A percentile compares a stretch with the other conserved stretches of the same genome.
phyloP scores from a whole-genome alignment of 352 stramenopile genomes.

The Phytophthora ramorum region DNA sequence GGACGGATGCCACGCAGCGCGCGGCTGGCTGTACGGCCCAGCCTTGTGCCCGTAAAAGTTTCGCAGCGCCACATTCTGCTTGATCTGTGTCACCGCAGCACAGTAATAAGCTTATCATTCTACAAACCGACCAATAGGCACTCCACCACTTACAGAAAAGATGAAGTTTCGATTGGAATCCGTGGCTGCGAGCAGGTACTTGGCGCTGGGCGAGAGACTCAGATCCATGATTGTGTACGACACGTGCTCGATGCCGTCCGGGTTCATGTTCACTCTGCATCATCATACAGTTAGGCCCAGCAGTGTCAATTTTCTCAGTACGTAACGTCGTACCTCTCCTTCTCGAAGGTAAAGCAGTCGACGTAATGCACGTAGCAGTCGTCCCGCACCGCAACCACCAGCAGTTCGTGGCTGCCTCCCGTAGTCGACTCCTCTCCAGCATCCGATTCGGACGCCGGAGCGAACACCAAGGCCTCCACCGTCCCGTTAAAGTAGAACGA shows the following conservation, averaged over 20 bases:
- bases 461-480: constrained; percentile 70
- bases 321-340: constrained; percentile 59
- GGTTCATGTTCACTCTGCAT: constrained; percentile 86
- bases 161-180: constrained; percentile 87
- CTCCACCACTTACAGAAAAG: constrained; percentile 52
- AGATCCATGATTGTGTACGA: constrained; percentile 91
- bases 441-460: constrained; percentile 31
- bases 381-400: constrained; percentile 75
- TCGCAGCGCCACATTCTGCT: constrained; percentile 67
- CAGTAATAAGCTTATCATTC: constrained; percentile 1
- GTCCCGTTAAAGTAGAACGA: constrained; percentile 90
- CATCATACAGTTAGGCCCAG: constrained; percentile 1
- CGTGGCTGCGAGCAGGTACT: constrained; percentile 83
- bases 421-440: not conserved
- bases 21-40: constrained; percentile 81
- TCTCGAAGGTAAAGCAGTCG: constrained; percentile 80
- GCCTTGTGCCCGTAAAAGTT: constrained; percentile 89
- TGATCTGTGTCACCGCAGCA: constrained; percentile 45
- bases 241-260: constrained; percentile 85
- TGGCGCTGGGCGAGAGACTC: constrained; percentile 69
- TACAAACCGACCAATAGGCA: not conserved
- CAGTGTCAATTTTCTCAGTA: not conserved
- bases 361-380: constrained; percentile 90
- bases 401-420: constrained; percentile 39
- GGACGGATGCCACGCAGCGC: constrained; percentile 75